phyloP scores from a whole-genome alignment of 2,329 filamentous ascomycete genomes.

The Cercospora sojina region DNA sequence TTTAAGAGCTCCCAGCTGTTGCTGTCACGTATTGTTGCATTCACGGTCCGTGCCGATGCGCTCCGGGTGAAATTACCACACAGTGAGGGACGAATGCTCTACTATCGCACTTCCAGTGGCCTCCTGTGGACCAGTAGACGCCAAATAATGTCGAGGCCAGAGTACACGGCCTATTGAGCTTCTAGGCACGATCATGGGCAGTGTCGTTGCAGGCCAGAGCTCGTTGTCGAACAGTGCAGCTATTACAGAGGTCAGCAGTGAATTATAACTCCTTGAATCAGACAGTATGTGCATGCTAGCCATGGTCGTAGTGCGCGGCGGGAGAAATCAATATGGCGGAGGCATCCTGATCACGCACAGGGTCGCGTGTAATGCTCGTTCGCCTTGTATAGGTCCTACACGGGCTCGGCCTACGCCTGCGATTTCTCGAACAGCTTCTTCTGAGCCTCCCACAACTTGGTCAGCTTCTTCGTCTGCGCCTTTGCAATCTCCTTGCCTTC shows the following conservation, averaged over 20 bases:
- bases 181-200: neutral
- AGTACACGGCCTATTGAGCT: neutral
- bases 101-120: neutral
- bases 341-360: neutral
- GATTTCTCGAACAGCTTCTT: conserved; percentile 77
- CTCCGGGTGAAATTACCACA: neutral
- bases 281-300: neutral
- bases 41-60: neutral
- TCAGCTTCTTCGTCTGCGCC: conserved; percentile 74
- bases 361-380: neutral
- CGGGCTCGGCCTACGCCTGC: neutral
- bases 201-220: neutral
- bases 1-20: neutral
- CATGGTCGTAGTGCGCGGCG: neutral
- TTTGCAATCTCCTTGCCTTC: conserved; percentile 80
- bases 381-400: neutral
- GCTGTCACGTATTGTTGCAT: neutral
- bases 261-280: neutral
- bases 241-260: neutral
- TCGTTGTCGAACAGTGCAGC: neutral
- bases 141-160: neutral
- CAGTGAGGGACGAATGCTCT: neutral
- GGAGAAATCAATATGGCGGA: neutral
- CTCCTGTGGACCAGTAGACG: neutral
- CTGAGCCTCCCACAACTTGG: conserved; percentile 87